phyloP scores from a whole-genome alignment of 1,284 basidiomycete genomes.

The Salmacisia buchloeana region DNA sequence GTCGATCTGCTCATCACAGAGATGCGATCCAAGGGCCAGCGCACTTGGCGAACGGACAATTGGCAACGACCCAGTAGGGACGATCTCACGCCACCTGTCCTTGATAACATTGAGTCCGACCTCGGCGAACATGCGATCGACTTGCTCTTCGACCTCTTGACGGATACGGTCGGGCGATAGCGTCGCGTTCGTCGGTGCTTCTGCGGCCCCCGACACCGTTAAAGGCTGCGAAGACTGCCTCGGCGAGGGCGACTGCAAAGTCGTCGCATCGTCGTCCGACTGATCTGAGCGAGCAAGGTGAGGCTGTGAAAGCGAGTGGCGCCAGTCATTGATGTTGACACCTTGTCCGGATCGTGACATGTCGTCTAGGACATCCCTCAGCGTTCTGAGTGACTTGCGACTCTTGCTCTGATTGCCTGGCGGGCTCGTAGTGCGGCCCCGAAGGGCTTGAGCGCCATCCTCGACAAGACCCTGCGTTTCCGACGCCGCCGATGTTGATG shows the following conservation, averaged over 20 bases:
- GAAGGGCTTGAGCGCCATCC: background rate
- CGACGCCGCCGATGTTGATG: background rate
- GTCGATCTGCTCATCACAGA: too few species aligned
- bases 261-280: background rate
- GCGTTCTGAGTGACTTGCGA: constrained; percentile 2
- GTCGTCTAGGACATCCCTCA: background rate
- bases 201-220: background rate
- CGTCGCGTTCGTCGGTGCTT: background rate
- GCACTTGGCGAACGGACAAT: background rate
- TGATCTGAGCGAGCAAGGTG: background rate
- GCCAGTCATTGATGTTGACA: background rate
- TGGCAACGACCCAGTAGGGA: background rate
- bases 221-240: background rate
- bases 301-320: background rate
- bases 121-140: constrained; percentile 5
- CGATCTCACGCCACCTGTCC: background rate
- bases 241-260: background rate
- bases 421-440: background rate
- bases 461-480: background rate
- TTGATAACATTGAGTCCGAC: background rate
- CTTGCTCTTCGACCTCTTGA: constrained; percentile 1
- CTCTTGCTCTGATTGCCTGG: background rate
- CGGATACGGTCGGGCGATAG: background rate
- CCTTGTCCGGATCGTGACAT: background rate
- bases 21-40: too few species aligned